Evolutionary conservation across 257 asterid species (phyloP).

Genomic region (Solanum lignicaule): DNA sequence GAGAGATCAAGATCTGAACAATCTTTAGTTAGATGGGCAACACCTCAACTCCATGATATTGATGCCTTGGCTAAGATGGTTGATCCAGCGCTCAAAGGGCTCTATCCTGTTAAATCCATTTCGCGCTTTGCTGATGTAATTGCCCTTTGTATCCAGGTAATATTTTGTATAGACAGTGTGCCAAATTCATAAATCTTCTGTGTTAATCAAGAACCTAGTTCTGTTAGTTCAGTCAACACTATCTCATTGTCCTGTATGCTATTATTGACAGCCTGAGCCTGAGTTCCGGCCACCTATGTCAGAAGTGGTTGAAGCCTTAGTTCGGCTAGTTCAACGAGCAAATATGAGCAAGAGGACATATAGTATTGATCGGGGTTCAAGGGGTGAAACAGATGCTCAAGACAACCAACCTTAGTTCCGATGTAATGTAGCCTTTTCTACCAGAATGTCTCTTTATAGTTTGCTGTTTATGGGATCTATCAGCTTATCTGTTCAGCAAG

Average conservation of each 20-base stretch:
- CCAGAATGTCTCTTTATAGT: not conserved
- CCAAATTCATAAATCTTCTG: not conserved
- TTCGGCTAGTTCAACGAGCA: slow-evolving; percentile 68
- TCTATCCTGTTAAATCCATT: slow-evolving; percentile 64
- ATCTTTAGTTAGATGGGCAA: slow-evolving; percentile 71
- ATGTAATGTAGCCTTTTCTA: not conserved
- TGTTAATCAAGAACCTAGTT: not conserved
- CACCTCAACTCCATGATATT: slow-evolving; percentile 78
- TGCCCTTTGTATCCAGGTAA: slow-evolving; percentile 73
- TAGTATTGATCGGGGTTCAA: slow-evolving; percentile 26
- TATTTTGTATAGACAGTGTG: not conserved
- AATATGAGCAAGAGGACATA: slow-evolving; percentile 76
- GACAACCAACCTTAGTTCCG: not conserved
- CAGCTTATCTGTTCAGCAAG: not conserved
- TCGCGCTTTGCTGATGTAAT: slow-evolving; percentile 77
- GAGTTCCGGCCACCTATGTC: slow-evolving; percentile 93
- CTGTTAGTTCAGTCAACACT: not conserved
- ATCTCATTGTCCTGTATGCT: not conserved
- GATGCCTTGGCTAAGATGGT: slow-evolving; percentile 75
- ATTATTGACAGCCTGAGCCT: slow-evolving; percentile 60
- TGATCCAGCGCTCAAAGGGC: slow-evolving; percentile 62
- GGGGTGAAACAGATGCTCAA: not conserved
- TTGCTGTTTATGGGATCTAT: not conserved
- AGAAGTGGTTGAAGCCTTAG: slow-evolving; percentile 78
- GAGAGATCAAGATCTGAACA: slow-evolving; percentile 62